Evolutionary conservation across 768 basidiomycete genomes (phyloP).

Genomic region (Hirschioporus abietinus): DNA sequence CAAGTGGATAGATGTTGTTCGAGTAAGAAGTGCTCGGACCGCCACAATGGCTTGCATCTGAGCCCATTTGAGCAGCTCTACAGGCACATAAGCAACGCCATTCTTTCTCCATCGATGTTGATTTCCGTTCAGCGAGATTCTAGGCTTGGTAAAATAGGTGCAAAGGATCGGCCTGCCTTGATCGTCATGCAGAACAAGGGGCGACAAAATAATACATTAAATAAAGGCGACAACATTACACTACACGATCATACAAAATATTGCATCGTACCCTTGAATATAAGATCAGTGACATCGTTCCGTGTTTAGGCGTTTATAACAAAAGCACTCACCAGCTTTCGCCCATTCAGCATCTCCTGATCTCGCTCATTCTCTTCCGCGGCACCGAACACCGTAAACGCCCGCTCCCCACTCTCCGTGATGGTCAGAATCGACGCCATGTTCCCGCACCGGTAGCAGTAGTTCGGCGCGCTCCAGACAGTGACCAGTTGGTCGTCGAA

Average conservation of each 20-base stretch:
- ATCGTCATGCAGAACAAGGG: no score
- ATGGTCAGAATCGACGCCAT: conserved; percentile 88
- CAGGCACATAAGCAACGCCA: no score
- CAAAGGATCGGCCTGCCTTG: no score
- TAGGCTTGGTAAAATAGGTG: no score
- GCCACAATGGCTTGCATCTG: no score
- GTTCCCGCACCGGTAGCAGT: conserved; percentile 84
- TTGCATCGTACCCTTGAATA: conserved; percentile 30
- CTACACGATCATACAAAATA: conserved; percentile 30
- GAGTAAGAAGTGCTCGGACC: no score
- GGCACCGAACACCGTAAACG: conserved; percentile 81
- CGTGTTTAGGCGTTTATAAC: not conserved
- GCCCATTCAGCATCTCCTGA: conserved; percentile 61
- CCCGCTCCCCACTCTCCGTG: conserved; percentile 55
- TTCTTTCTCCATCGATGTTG: no score
- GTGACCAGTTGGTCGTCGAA: conserved; percentile 90
- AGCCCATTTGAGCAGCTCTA: no score
- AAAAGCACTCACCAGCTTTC: conserved; percentile 57
- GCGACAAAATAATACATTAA: not conserved
- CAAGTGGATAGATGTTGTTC: no score
- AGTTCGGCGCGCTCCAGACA: conserved; percentile 90
- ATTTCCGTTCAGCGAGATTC: no score
- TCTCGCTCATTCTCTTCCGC: conserved; percentile 88
- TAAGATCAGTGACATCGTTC: not conserved
- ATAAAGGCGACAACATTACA: not conserved